Conservation (phyloP, 306 rosid genomes). For the Quercus bicolor region DNA sequence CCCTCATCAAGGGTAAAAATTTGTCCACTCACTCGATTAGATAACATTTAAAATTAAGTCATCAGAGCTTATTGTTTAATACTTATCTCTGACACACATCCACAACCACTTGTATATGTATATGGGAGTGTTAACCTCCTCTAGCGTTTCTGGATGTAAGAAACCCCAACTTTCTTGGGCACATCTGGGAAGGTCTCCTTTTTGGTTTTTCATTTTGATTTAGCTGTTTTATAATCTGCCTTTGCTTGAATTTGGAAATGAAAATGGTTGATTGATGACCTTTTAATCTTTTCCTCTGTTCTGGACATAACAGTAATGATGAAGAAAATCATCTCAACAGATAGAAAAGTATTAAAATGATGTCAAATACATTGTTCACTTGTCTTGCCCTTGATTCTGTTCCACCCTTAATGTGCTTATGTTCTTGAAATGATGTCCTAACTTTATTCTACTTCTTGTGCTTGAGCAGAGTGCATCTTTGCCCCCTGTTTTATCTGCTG, state of each 20-base stretch:
- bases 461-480: conserved; percentile 44
- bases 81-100: neutral
- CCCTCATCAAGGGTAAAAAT: conserved; percentile 59
- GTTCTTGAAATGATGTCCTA: neutral
- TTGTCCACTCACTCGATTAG: neutral
- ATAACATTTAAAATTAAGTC: neutral
- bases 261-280: neutral
- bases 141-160: neutral
- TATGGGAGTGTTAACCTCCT: neutral
- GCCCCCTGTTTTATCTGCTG: conserved; percentile 37
- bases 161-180: neutral
- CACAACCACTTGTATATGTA: neutral
- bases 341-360: neutral
- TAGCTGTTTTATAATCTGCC: neutral
- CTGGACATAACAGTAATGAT: neutral
- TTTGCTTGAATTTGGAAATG: neutral
- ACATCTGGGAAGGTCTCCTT: too few relatives aligned
- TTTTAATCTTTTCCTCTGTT: neutral
- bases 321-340: neutral
- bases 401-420: neutral
- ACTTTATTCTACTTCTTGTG: conserved; percentile 3
- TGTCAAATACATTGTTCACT: neutral
- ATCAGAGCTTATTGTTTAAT: neutral
- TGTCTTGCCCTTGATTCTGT: neutral
- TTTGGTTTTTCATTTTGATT: too few relatives aligned